A percentile compares a stretch with the other conserved stretches of the same genome.
phyloP scores from a whole-genome alignment of 495 filamentous ascomycete genomes.

The Penicillium coffeae region DNA sequence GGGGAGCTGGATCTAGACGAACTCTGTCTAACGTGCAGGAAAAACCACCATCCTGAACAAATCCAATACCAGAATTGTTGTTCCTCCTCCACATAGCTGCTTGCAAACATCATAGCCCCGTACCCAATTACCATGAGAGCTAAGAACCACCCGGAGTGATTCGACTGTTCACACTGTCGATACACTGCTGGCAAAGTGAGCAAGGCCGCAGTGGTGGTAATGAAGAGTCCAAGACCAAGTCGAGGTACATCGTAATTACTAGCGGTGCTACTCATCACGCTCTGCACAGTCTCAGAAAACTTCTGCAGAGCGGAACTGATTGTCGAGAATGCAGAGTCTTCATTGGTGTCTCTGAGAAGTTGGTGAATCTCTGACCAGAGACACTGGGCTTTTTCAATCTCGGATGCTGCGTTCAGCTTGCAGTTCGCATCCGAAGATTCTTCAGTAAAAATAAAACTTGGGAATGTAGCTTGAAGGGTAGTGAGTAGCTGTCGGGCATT shows the following conservation, averaged over 20 bases:
- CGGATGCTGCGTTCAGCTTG: conserved; percentile 28
- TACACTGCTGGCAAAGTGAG: conserved; percentile 29
- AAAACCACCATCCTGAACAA: conserved; percentile 70
- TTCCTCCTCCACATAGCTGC: conserved; percentile 96
- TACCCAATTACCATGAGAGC: conserved; percentile 52
- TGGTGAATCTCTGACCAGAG: conserved; percentile 50
- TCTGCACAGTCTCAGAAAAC: conserved; percentile 69
- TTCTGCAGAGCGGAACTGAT: conserved; percentile 28
- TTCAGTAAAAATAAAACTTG: conserved; percentile 48
- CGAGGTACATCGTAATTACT: conserved; percentile 79
- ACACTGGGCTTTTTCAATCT: conserved; percentile 61
- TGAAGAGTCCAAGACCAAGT: conserved; percentile 51
- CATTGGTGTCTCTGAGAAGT: conserved; percentile 5
- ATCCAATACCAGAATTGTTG: conserved; percentile 98
- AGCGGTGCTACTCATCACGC: conserved; percentile 75
- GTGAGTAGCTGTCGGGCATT: conserved; percentile 78
- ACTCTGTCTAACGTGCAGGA: conserved; percentile 54
- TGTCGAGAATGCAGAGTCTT: conserved; percentile 8
- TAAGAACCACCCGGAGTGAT: conserved; percentile 28
- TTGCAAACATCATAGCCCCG: conserved; percentile 91
- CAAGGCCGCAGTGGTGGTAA: conserved; percentile 41
- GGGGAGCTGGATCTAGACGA: conserved; percentile 1
- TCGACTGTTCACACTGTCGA: conserved; percentile 15
- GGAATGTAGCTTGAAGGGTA: conserved; percentile 68
- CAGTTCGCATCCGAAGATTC: conserved; percentile 38